Percentiles rank a stretch among this genome's conserved stretches.
phyloP scores from a whole-genome alignment of 1,284 basidiomycete species.

The Mycosarcoma mackinlayi region DNA sequence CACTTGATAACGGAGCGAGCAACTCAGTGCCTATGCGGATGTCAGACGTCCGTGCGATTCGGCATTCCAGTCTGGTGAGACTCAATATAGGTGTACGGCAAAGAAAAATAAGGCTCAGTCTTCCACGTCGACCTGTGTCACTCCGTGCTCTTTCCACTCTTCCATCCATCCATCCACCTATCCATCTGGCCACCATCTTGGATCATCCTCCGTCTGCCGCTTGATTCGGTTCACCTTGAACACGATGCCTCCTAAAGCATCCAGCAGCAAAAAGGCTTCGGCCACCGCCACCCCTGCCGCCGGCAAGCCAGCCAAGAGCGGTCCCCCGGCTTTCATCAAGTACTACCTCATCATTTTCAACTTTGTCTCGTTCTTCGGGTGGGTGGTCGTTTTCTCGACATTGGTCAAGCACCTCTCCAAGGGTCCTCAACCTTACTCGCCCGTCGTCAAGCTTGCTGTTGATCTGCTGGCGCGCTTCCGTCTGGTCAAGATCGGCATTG shows the following conservation, averaged over 20 bases:
- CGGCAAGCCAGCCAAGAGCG: constrained; percentile 34
- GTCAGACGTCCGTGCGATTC: constrained; percentile 19
- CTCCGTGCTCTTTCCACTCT: not conserved
- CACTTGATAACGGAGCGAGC: no score
- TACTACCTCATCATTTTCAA: constrained; percentile 58
- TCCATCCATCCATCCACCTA: constrained; percentile 1
- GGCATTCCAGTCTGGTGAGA: no score
- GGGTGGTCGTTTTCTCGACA: constrained; percentile 55
- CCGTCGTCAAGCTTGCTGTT: constrained; percentile 31
- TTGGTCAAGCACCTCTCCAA: constrained; percentile 57
- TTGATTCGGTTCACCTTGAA: not conserved
- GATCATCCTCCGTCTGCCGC: not conserved
- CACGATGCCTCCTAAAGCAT: constrained; percentile 43
- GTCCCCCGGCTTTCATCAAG: constrained; percentile 33
- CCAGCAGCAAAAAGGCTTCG: constrained; percentile 19
- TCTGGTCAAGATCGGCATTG: constrained; percentile 46
- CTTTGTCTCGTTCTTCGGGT: constrained; percentile 61
- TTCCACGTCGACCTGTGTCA: not conserved
- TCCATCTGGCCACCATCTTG: not conserved
- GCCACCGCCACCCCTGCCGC: no score
- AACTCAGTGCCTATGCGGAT: not conserved
- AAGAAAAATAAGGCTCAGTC: not conserved
- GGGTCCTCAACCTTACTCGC: constrained; percentile 46
- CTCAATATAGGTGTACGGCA: no score
- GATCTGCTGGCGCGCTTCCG: constrained; percentile 48